Evolutionary conservation across 148 eudicot genomes (phyloP), one percentile per base, ranked within the genome.

Genomic region (Rheum nobile): DNA sequence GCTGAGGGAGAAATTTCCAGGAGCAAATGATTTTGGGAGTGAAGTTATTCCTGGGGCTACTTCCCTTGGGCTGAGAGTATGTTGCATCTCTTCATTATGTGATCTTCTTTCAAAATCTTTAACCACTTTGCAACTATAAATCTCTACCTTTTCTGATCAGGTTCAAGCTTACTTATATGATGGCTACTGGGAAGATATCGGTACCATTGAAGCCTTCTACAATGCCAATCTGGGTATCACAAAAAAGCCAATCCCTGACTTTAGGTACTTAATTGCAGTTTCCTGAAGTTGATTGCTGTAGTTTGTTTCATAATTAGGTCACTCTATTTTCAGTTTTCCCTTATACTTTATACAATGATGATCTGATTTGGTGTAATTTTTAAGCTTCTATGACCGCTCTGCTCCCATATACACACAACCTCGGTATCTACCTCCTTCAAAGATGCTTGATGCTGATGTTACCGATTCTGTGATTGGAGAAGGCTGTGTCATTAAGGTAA

Each of bases 121-220:
- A 32, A 16, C 10, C 39, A 65, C 21, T 16, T 16, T 65, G 41
- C 11, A 32, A 31, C 2, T 61, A 32, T 65, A 32, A 65, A 65
- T 31, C 39, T 65, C 4, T 80, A 16, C 37, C 76, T 71, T 13
- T 46, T 75, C 32, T 65, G 31, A 72, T 29, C 71, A 91, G 97
- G 97, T 93, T 54, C 98, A 94, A 87, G 97, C 98, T 71, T 89
- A 94, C 75, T 77, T 94, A 74, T 94, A 88, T 78, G 93, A 94
- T 88, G 98, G 93, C 32, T 94, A 94, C 78, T 94, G 97, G 98
- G 98, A 94, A 84, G 98, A 94, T 78, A 94, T 94, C 78, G 98
- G 98, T 80, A 94, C 98, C 13, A 94, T 94, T 75, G 95, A 89
- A 77, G 95, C 98, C 44, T 94, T 94, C 78, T 94, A 89, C 79